Base-by-base conservation (phyloP, 2,329 filamentous ascomycete genomes). In the Diaporthe destruens region DNA sequence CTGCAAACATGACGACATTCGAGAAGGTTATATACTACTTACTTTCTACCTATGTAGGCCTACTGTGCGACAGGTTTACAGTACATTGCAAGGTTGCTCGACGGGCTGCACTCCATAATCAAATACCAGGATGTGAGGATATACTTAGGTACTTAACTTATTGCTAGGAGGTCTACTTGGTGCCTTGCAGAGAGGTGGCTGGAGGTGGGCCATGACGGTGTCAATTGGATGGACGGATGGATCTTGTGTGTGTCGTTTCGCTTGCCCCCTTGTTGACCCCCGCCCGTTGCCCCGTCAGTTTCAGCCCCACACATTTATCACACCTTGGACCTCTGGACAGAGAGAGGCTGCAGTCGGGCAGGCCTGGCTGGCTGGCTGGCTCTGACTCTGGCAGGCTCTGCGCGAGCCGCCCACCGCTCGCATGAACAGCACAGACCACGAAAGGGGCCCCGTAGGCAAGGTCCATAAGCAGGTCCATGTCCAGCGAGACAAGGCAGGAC, bases 381-480 rank as follows among this genome's bases (percentile, higher is more conserved):
- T 47, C 42, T 63, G 57, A 42, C 57, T 14, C 53, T 55, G 25
- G 53, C n/a, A 7, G 34, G 34, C 32, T 56, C 54, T 63, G 59
- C n/a, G n/a, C n/a, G n/a, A 42, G 18, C 34, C 29, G 36, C 29
- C 44, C 29, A 29, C 59, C 44, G 59, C 59, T 65, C 59, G 59
- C 59, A 65, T 65, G 59, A 65, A 65, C 70, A 70, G 74, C 74
- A 75, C 74, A 75, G 74, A 75, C 74, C 73, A 75, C 29, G 71
- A 59, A 59, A 36, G 72, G 42, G 71, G 74, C 74, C 76, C 29
- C 29, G 29, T 29, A 29, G 29, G 29, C 29, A 2, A 29, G 29
- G 29, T 29, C 29, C 74, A 78, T 76, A 56, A 69, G 69, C 47
- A 68, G 53, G 63, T 72, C 56, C 44, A 71, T 53, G 44, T 57